These are phyloP conservation scores for Penicillium bialowiezense DNA, from an alignment of 495 filamentous ascomycete genomes.

Conservation along the genomic window DNA sequence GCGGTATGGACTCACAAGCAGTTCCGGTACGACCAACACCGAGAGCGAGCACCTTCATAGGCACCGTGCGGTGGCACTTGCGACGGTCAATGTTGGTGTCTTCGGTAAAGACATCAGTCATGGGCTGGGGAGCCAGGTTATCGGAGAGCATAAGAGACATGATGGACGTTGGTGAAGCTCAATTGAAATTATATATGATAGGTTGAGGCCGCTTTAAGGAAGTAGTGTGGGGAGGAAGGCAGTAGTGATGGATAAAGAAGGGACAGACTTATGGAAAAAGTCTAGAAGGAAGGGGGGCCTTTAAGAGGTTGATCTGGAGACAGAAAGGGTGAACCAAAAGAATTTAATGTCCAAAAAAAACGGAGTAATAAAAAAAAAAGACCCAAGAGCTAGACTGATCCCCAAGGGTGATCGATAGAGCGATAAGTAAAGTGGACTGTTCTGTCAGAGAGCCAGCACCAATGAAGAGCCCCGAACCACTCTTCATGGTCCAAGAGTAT, in stretches of 20 bases:
- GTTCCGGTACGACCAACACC: constrained; percentile 66
- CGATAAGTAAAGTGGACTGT: constrained; percentile 12
- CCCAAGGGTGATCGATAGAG: constrained; percentile 11
- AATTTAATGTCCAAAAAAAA: constrained; percentile 7
- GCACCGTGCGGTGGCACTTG: constrained; percentile 60
- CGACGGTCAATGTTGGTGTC: constrained; percentile 63
- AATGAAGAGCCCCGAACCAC: constrained; percentile 18
- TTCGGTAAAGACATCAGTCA: constrained; percentile 47
- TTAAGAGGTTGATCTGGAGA: constrained; percentile 16
- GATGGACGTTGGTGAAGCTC: constrained; percentile 12
- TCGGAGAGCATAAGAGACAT: constrained; percentile 46
- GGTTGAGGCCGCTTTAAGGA: neutral
- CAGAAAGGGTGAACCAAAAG: constrained; percentile 11
- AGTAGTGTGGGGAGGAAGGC: neutral
- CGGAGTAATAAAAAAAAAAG: constrained; percentile 13
- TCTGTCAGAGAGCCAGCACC: constrained; percentile 15
- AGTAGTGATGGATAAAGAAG: constrained; percentile 17
- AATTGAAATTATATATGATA: constrained; percentile 2
- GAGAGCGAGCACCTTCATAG: constrained; percentile 63
- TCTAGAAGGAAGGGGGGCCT: constrained; percentile 25
- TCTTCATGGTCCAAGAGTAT: constrained; percentile 8
- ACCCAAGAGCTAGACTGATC: constrained; percentile 6
- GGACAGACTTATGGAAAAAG: constrained; percentile 26
- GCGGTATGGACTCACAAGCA: constrained; percentile 48
- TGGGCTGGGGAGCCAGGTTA: constrained; percentile 44